These are phyloP conservation scores for Serendipita sp. DNA, from an alignment of 768 basidiomycete species.

Conservation along the genomic window DNA sequence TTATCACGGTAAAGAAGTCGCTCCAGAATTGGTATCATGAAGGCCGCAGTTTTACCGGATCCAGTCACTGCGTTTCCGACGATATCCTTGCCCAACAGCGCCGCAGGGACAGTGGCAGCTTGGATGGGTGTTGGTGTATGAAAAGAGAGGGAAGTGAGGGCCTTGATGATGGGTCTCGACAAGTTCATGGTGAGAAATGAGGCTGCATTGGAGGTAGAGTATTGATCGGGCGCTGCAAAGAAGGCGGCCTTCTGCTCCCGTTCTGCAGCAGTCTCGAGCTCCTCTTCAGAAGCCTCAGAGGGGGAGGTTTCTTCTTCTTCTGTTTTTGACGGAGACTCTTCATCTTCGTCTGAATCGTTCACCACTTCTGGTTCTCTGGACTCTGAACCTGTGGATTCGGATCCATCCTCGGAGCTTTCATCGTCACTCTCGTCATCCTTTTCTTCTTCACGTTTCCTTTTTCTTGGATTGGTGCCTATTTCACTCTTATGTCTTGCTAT, in stretches of 20 bases:
- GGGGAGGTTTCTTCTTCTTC: constrained; percentile 23
- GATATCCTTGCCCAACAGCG: constrained; percentile 85
- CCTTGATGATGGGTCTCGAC: constrained; percentile 84
- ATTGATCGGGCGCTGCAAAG: constrained; percentile 47
- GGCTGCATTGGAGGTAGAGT: constrained; percentile 34
- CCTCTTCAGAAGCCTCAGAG: constrained; percentile 39
- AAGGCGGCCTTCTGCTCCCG: constrained; percentile 69
- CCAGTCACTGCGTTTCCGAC: constrained; percentile 94
- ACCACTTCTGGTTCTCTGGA: constrained; percentile 15
- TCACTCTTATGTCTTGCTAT: constrained; percentile 51
- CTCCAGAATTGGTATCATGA: constrained; percentile 86
- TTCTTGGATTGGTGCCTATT: constrained; percentile 37
- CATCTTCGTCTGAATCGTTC: constrained; percentile 19
- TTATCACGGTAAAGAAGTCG: constrained; percentile 83
- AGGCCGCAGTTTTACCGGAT: constrained; percentile 96
- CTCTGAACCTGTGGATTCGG: constrained; percentile 7
- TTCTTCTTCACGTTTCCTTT: constrained; percentile 25
- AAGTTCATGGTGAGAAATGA: constrained; percentile 91
- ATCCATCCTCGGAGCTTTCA: constrained; percentile 10
- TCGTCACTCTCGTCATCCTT: constrained; percentile 10
- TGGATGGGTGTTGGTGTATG: constrained; percentile 89
- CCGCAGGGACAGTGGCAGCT: constrained; percentile 82
- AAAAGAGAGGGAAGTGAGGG: constrained; percentile 68
- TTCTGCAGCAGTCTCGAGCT: constrained; percentile 39
- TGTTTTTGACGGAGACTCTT: background rate